A percentile compares a stretch with the other conserved stretches of the same genome.
Evolutionary conservation across 768 basidiomycete species (phyloP).

Genomic region (Amanita inopinata): DNA sequence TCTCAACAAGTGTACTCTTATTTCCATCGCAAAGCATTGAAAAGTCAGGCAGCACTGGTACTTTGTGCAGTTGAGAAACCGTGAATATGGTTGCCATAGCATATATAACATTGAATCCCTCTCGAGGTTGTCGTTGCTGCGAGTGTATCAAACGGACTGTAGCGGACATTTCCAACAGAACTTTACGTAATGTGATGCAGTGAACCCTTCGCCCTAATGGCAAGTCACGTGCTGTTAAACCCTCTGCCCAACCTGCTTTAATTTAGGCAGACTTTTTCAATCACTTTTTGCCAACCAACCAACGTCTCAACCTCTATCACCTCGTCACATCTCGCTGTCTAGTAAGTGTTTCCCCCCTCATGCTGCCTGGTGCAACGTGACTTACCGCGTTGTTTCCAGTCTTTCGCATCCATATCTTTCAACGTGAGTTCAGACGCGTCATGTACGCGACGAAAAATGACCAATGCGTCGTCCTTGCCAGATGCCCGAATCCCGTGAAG

Average conservation of each 20-base stretch:
- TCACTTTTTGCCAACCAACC: conserved; percentile 39
- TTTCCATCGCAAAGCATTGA: no score
- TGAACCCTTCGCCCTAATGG: conserved; percentile 10
- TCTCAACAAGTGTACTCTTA: no score
- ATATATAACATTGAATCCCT: no score
- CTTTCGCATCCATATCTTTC: conserved; percentile 15
- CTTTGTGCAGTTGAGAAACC: no score
- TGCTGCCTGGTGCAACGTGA: conserved; percentile 16
- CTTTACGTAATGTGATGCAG: conserved; percentile 7
- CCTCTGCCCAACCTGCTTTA: conserved; percentile 65
- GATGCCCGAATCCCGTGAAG: conserved; percentile 88
- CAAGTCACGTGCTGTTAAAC: conserved; percentile 36
- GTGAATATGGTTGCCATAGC: no score
- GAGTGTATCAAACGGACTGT: no score
- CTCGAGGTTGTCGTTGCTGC: no score
- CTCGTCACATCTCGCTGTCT: conserved; percentile 32
- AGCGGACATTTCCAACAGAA: conserved; percentile 8
- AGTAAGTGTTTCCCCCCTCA: conserved; percentile 26
- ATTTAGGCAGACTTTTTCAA: conserved; percentile 49
- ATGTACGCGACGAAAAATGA: conserved; percentile 30
- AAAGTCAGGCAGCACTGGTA: no score
- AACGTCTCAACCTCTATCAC: conserved; percentile 32
- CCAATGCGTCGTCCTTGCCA: conserved; percentile 24
- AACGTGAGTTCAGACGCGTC: conserved; percentile 38
- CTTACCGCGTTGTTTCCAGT: neutral